A percentile compares a stretch with the other conserved stretches of the same genome.
These are phyloP conservation scores for Daldinia vernicosa DNA, from an alignment of 495 filamentous ascomycete species.

Conservation along the genomic window DNA sequence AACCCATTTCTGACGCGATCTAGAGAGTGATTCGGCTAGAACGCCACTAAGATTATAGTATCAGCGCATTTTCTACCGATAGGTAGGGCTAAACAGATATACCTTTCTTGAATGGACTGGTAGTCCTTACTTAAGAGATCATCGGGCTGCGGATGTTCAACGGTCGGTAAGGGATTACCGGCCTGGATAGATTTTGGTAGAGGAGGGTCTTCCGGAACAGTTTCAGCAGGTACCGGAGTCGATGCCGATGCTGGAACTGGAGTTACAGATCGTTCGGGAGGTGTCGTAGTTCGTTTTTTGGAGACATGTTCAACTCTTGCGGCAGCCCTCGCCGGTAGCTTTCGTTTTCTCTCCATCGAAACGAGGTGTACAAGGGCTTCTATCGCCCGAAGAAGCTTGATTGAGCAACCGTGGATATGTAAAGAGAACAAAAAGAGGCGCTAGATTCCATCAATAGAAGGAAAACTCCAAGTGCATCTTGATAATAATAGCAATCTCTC, in stretches of 20 bases:
- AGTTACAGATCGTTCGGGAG: slow-evolving; percentile 48
- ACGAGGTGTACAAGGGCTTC: background rate
- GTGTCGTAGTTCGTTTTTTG: slow-evolving; percentile 59
- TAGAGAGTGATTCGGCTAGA: slow-evolving; percentile 78
- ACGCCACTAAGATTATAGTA: slow-evolving; percentile 70
- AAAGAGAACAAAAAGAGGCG: background rate
- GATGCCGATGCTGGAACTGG: slow-evolving; percentile 47
- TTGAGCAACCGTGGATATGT: background rate
- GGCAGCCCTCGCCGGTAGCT: slow-evolving; percentile 63
- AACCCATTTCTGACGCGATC: slow-evolving; percentile 90
- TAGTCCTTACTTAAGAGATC: slow-evolving; percentile 73
- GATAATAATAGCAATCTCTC: background rate
- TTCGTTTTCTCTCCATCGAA: slow-evolving; percentile 65
- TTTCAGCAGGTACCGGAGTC: slow-evolving; percentile 41
- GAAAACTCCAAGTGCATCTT: slow-evolving; percentile 15
- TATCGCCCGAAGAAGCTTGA: background rate
- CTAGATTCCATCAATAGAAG: slow-evolving; percentile 5
- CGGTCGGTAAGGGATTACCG: slow-evolving; percentile 76
- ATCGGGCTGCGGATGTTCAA: slow-evolving; percentile 71
- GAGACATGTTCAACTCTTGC: slow-evolving; percentile 59
- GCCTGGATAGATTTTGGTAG: slow-evolving; percentile 65
- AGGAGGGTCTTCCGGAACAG: slow-evolving; percentile 58
- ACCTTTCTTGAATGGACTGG: slow-evolving; percentile 88
- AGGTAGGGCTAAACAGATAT: slow-evolving; percentile 6
- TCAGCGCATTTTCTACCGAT: background rate